A percentile compares a stretch with the other conserved stretches of the same genome.
Conservation (phyloP, 1,139 yeast genomes). For the Candida tetrigidarum region DNA sequence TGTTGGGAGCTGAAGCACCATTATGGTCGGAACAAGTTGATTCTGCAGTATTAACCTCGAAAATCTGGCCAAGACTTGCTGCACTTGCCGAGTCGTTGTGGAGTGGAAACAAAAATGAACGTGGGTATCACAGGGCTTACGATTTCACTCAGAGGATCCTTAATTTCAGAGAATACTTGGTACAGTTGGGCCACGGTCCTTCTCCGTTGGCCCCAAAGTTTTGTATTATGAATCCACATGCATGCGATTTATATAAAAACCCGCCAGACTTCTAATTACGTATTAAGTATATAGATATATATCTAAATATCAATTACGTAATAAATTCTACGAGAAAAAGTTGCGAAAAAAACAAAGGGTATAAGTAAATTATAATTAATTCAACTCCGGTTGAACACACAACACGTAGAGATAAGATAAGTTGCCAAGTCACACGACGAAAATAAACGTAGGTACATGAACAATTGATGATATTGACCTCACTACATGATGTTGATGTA, state of each 20-base stretch:
- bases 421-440: no score
- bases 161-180: conserved; percentile 48
- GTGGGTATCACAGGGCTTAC: conserved; percentile 35
- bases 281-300: no score
- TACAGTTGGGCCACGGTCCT: conserved; percentile 40
- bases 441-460: no score
- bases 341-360: no score
- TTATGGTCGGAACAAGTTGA: conserved; percentile 53
- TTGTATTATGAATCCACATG: conserved; percentile 45
- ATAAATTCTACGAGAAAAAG: no score
- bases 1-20: conserved; percentile 51
- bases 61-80: conserved; percentile 53
- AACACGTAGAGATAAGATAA: no score
- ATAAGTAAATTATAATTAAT: no score
- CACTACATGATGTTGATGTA: no score
- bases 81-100: conserved; percentile 52
- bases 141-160: conserved; percentile 44
- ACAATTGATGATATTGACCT: no score
- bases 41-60: conserved; percentile 37
- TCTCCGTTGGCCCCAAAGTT: conserved; percentile 46
- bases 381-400: no score
- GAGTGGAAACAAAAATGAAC: conserved; percentile 45
- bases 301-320: no score
- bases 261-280: conserved; percentile 2
- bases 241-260: conserved; percentile 35